Evolutionary conservation across 2,329 filamentous ascomycete genomes (phyloP).

Genomic region (Epichloe brachyelytri): DNA sequence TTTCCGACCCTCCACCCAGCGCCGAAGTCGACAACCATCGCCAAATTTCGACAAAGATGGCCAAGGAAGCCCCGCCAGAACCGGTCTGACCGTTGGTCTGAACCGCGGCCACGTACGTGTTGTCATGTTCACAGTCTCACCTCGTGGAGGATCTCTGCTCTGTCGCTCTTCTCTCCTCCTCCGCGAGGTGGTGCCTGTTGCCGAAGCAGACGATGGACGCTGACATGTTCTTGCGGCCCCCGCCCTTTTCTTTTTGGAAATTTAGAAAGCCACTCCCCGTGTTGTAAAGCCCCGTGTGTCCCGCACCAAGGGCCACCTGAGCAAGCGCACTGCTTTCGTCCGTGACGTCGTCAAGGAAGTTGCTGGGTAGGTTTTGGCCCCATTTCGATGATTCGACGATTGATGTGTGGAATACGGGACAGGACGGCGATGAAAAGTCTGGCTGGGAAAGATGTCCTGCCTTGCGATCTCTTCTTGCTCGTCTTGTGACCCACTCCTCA

Average conservation of each 20-base stretch:
- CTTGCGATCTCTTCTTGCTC: neutral
- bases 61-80: slow-evolving; percentile 44
- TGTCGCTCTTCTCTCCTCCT: slow-evolving; percentile 10
- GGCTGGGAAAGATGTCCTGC: neutral
- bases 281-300: slow-evolving; percentile 67
- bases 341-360: slow-evolving; percentile 98
- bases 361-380: slow-evolving; percentile 55
- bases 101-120: slow-evolving; percentile 53
- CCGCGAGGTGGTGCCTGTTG: slow-evolving; percentile 15
- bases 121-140: slow-evolving; percentile 41
- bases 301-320: slow-evolving; percentile 87
- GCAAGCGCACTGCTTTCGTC: slow-evolving; percentile 94
- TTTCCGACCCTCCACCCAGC: slow-evolving; percentile 17
- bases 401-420: no score
- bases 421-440: no score
- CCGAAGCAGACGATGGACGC: slow-evolving; percentile 47
- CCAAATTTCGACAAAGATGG: slow-evolving; percentile 34
- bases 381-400: neutral
- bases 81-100: slow-evolving; percentile 47
- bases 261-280: slow-evolving; percentile 69
- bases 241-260: slow-evolving; percentile 17
- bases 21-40: slow-evolving; percentile 17
- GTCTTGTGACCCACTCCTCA: neutral
- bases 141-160: slow-evolving; percentile 62
- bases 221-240: slow-evolving; percentile 30